A percentile compares a stretch with the other conserved stretches of the same genome.
phyloP scores from a whole-genome alignment of 1,139 yeast genomes.

The Hansenula sp. region DNA sequence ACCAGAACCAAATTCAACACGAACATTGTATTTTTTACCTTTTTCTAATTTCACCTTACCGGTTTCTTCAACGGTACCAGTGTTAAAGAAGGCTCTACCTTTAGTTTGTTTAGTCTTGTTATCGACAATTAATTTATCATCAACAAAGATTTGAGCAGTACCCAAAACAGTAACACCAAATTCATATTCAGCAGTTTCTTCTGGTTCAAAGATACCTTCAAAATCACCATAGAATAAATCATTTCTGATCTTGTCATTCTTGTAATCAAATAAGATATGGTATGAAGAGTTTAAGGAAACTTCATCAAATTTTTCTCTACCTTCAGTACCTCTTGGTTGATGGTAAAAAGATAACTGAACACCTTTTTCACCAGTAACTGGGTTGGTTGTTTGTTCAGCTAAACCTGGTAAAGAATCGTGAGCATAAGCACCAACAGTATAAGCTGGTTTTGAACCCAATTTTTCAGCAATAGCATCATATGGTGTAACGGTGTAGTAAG shows the following conservation, averaged over 20 bases:
- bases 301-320: constrained; percentile 35
- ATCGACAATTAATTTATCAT: constrained; percentile 50
- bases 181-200: constrained; percentile 42
- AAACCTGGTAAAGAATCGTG: constrained; percentile 30
- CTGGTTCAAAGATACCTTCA: constrained; percentile 42
- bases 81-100: constrained; percentile 47
- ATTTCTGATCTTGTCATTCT: constrained; percentile 26
- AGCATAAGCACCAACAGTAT: constrained; percentile 33
- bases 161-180: constrained; percentile 51
- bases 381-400: constrained; percentile 26
- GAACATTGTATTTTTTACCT: constrained; percentile 40
- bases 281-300: constrained; percentile 30
- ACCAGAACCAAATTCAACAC: constrained; percentile 49
- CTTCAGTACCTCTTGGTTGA: constrained; percentile 30
- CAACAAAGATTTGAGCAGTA: constrained; percentile 47
- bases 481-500: constrained; percentile 44
- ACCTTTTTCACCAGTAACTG: constrained; percentile 38
- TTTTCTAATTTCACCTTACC: constrained; percentile 34
- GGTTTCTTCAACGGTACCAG: constrained; percentile 46
- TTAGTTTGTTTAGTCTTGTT: constrained; percentile 47
- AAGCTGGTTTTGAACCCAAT: constrained; percentile 26
- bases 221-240: constrained; percentile 38
- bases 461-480: constrained; percentile 36
- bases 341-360: constrained; percentile 35
- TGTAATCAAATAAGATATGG: constrained; percentile 46